These are phyloP conservation scores for Petunia secreta DNA, from an alignment of 257 asterid genomes.

Conservation along the genomic window DNA sequence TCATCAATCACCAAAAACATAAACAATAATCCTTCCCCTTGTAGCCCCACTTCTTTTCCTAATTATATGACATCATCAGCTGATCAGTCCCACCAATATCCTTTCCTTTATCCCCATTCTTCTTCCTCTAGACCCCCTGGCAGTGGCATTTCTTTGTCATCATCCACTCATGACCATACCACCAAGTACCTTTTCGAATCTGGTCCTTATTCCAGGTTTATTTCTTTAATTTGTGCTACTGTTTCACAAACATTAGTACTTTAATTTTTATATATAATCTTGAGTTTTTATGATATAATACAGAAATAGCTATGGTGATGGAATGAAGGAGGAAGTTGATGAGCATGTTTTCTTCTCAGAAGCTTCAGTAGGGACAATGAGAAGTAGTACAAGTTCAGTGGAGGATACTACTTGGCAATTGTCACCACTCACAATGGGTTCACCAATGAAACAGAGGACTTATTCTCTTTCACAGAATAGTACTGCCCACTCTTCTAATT, in stretches of 20 bases:
- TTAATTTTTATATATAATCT: background rate
- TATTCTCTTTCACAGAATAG: slow-evolving; percentile 32
- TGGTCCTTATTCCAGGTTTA: slow-evolving; percentile 48
- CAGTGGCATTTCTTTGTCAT: slow-evolving; percentile 29
- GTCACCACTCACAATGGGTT: slow-evolving; percentile 55
- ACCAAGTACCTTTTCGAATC: slow-evolving; percentile 52
- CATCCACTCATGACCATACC: slow-evolving; percentile 36
- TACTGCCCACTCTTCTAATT: slow-evolving; percentile 32
- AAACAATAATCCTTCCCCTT: background rate
- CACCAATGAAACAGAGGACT: slow-evolving; percentile 51
- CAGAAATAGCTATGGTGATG: slow-evolving; percentile 49
- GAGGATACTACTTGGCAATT: slow-evolving; percentile 55
- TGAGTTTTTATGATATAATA: background rate
- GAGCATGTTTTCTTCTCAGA: slow-evolving; percentile 61
- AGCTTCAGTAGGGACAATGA: slow-evolving; percentile 44
- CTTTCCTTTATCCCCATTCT: slow-evolving; percentile 43
- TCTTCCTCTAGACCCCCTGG: slow-evolving; percentile 40
- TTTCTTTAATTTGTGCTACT: background rate
- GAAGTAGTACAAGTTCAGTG: slow-evolving; percentile 34
- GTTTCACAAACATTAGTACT: background rate
- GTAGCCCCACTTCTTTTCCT: background rate
- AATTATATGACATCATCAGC: background rate
- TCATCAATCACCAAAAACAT: slow-evolving; percentile 41
- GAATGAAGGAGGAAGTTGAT: slow-evolving; percentile 47
- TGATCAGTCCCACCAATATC: slow-evolving; percentile 16